Percentiles rank a stretch among this genome's conserved stretches.
Conservation (phyloP, 768 basidiomycete genomes). For the Tubosaeta sp. region DNA sequence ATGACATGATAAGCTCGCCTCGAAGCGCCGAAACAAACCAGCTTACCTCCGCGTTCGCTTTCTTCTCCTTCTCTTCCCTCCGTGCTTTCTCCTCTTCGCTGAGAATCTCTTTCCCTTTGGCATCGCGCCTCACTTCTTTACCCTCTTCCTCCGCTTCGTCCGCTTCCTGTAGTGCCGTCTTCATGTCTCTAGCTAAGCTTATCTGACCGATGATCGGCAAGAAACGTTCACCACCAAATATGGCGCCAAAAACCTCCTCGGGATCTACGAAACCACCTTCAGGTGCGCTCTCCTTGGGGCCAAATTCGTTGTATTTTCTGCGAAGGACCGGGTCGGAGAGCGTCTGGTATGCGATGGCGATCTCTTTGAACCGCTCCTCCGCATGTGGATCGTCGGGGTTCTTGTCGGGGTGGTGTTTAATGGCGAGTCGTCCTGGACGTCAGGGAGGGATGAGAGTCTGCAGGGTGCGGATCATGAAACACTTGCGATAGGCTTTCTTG, state of each 20-base stretch:
- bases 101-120: constrained; percentile 50
- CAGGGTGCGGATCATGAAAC: background rate
- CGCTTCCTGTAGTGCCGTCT: constrained; percentile 84
- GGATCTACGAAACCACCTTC: constrained; percentile 89
- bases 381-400: constrained; percentile 83
- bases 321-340: constrained; percentile 74
- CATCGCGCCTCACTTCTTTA: constrained; percentile 43
- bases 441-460: background rate
- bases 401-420: constrained; percentile 92
- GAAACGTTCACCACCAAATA: constrained; percentile 88
- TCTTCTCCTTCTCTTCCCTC: constrained; percentile 68
- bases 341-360: constrained; percentile 86
- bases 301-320: constrained; percentile 89
- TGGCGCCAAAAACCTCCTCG: constrained; percentile 73
- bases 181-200: constrained; percentile 88
- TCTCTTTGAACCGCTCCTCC: constrained; percentile 85
- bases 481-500: constrained; percentile 84
- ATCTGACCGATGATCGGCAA: constrained; percentile 85
- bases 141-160: constrained; percentile 60
- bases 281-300: constrained; percentile 72
- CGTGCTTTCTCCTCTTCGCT: constrained; percentile 69
- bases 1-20: constrained; percentile 5
- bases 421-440: constrained; percentile 66
- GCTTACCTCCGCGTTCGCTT: constrained; percentile 62
- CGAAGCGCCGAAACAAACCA: constrained; percentile 1